Conservation (phyloP, 2,329 filamentous ascomycete genomes). For the Lecanicillium sp. region DNA sequence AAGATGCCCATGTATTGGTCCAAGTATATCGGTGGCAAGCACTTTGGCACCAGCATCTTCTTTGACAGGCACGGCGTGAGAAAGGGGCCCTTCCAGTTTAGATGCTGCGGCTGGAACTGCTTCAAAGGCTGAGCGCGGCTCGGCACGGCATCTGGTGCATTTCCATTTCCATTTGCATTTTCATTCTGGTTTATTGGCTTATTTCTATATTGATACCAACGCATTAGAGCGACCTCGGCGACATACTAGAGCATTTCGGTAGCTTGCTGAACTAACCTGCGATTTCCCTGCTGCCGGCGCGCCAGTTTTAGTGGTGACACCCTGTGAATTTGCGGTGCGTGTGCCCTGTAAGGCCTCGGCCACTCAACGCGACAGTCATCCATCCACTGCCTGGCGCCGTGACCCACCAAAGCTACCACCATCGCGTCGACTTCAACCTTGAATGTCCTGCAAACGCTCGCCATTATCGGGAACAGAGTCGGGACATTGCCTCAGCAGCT, state of each 20-base stretch:
- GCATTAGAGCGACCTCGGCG: too few species aligned
- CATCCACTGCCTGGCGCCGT: background rate
- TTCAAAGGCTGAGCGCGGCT: slow-evolving; percentile 31
- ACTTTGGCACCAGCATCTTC: slow-evolving; percentile 44
- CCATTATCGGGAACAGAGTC: too few species aligned
- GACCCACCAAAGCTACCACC: slow-evolving; percentile 7
- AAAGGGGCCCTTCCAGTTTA: slow-evolving; percentile 46
- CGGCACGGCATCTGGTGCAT: background rate
- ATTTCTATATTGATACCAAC: too few species aligned
- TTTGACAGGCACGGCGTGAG: slow-evolving; percentile 41
- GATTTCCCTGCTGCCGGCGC: too few species aligned
- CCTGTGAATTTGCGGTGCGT: too few species aligned
- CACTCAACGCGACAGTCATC: background rate
- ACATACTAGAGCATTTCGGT: too few species aligned
- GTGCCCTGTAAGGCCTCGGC: background rate
- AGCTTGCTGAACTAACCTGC: too few species aligned
- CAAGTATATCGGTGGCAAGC: slow-evolving; percentile 41
- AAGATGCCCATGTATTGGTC: slow-evolving; percentile 43
- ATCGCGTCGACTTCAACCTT: background rate
- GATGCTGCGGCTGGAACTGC: slow-evolving; percentile 45
- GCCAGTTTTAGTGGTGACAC: too few species aligned
- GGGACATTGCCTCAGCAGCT: too few species aligned
- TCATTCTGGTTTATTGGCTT: background rate
- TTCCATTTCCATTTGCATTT: background rate
- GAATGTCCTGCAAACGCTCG: background rate